Conservation (phyloP, 1,284 basidiomycete species). For the Boletellus dicymbophilus region DNA sequence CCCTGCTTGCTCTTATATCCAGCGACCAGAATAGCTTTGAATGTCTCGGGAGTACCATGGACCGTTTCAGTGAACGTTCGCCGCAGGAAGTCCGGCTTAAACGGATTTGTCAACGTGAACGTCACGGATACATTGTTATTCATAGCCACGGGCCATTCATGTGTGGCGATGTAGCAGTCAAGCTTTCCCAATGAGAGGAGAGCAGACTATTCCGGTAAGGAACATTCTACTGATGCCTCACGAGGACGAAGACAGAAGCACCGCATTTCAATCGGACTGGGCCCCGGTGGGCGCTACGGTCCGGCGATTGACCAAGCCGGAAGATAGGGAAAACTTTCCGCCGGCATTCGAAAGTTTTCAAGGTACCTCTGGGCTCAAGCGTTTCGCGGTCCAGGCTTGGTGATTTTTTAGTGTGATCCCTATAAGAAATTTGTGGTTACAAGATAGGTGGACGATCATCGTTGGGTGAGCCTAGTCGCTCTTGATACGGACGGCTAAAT, state of each 20-base stretch:
- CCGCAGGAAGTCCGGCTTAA: background rate
- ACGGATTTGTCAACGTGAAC: background rate
- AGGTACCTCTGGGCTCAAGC: background rate
- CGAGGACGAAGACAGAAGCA: slow-evolving; percentile 2
- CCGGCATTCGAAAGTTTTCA: background rate
- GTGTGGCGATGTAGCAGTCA: too few species aligned
- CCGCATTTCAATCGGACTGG: slow-evolving; percentile 1
- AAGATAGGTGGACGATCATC: too few species aligned
- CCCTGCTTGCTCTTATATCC: slow-evolving; percentile 14
- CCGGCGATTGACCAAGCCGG: slow-evolving; percentile 9
- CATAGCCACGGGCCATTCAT: background rate
- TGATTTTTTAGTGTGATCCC: background rate
- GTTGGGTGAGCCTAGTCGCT: too few species aligned
- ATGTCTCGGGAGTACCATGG: background rate
- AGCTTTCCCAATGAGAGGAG: too few species aligned
- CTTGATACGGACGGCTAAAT: too few species aligned
- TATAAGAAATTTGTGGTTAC: too few species aligned
- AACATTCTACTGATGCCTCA: too few species aligned
- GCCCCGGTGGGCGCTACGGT: slow-evolving; percentile 11
- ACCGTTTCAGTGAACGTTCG: slow-evolving; percentile 10
- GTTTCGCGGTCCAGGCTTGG: background rate
- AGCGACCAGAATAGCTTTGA: background rate
- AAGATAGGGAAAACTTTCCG: background rate
- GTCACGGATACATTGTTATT: background rate
- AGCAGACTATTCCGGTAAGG: too few species aligned